Base-by-base conservation (phyloP, 2,329 filamentous ascomycete species). In the Monosporascus sp. region DNA sequence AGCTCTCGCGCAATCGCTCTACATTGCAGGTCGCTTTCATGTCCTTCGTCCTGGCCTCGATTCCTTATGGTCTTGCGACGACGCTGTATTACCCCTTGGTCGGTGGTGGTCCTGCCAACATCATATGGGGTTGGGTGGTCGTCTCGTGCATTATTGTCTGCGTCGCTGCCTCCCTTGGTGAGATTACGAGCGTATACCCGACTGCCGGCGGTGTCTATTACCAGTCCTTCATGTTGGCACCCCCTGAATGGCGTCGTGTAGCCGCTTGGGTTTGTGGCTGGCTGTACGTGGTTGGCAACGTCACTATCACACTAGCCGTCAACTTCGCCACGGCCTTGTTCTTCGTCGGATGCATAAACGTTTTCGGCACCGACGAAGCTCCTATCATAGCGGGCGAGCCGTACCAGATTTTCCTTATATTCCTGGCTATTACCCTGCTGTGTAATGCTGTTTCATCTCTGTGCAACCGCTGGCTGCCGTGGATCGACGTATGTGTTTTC, bases 191-290 rank as follows among this genome's bases (percentile, higher is more conserved):
- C 61, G 84, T 89, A 40, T 90, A 87, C 64, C 87, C 87, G 22
- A 90, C 86, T n/a, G 84, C 85, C 49, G 87, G 87, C 64, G 87
- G 87, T 67, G 87, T 90, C 51, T 91, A 91, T 73, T 90, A 90
- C 69, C 87, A 90, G 73, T 85, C 86, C 6, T 90, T 87, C 66
- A 89, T 90, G 83, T 80, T 91, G 16, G 79, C 87, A 0, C 78
- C 85, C 19, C 68, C 78, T 26, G 70, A 69, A 17, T 86, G 81
- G 72, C 83, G 86, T 51, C 81, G 79, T 43, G 72, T 87, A 17
- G 76, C 85, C 17, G 84, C 84, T 34, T 91, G 85, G 82, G 82
- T 88, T 56, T 87, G 84, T 59, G 87, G 87, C 56, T 91, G 87
- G 87, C 76, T 86, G 22, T 91, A 88, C 66, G 81, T 90, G 19